Conservation (phyloP, 306 rosid genomes). For the Betula pendula region DNA sequence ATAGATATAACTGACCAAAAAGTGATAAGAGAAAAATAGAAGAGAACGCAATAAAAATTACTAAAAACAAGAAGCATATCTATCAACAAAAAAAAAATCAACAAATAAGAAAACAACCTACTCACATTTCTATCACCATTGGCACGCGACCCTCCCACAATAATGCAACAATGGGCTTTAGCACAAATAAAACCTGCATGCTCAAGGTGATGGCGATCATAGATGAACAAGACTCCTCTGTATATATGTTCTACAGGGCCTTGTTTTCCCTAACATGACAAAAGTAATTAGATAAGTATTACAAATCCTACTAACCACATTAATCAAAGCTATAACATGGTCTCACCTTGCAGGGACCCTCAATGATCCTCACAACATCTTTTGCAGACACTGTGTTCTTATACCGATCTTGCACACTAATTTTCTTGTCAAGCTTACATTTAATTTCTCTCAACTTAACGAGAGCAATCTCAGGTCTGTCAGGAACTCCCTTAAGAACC, state of each 20-base stretch:
- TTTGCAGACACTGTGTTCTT: conserved; percentile 74
- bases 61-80: no score
- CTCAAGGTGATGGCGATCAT: conserved; percentile 96
- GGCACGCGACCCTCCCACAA: conserved; percentile 95
- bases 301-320: conserved; percentile 22
- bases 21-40: conserved; percentile 14
- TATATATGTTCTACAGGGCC: conserved; percentile 98
- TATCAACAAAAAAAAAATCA: not conserved
- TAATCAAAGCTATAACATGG: conserved; percentile 25
- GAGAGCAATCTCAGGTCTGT: conserved; percentile 82
- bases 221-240: conserved; percentile 80
- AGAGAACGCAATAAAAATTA: conserved; percentile 2
- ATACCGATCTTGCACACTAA: conserved; percentile 71
- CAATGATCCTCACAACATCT: conserved; percentile 84
- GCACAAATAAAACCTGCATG: conserved; percentile 97
- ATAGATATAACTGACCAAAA: not conserved
- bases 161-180: conserved; percentile 80
- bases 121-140: conserved; percentile 83
- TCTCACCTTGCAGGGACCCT: conserved; percentile 89
- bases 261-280: conserved; percentile 75
- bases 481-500: conserved; percentile 97
- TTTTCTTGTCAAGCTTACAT: conserved; percentile 83
- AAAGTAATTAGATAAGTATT: conserved; percentile 9
- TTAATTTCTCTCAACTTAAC: conserved; percentile 90
- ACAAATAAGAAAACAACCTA: conserved; percentile 14